Evolutionary conservation across 208 protist genomes (phyloP).

Genomic region (Blechomonas ayalai): DNA sequence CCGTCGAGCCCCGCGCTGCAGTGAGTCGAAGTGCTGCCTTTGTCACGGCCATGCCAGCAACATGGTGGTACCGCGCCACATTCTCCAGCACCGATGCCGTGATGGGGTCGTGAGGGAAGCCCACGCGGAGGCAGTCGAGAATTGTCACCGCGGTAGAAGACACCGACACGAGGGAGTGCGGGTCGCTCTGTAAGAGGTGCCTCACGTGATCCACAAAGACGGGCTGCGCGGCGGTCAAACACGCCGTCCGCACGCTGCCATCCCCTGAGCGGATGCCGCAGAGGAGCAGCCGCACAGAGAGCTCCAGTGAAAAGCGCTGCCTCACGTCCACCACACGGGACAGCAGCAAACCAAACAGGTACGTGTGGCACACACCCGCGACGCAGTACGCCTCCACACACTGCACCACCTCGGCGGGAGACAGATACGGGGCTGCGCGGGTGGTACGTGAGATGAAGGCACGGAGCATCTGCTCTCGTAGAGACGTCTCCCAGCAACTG

Average conservation of each 20-base stretch:
- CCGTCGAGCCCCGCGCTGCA: slow-evolving; percentile 36
- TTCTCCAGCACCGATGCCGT: slow-evolving; percentile 50
- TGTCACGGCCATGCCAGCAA: slow-evolving; percentile 31
- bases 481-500: slow-evolving; percentile 10
- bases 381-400: slow-evolving; percentile 72
- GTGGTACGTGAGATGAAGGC: slow-evolving; percentile 60
- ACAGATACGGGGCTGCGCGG: slow-evolving; percentile 23
- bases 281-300: slow-evolving; percentile 55
- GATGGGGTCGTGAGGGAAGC: slow-evolving; percentile 63
- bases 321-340: slow-evolving; percentile 49
- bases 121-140: slow-evolving; percentile 55
- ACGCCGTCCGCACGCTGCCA: slow-evolving; percentile 39
- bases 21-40: slow-evolving; percentile 48
- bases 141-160: slow-evolving; percentile 35
- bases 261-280: slow-evolving; percentile 27
- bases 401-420: slow-evolving; percentile 41
- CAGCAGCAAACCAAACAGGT: slow-evolving; percentile 70
- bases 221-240: slow-evolving; percentile 61
- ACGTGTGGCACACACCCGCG: slow-evolving; percentile 43
- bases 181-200: slow-evolving; percentile 62
- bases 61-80: slow-evolving; percentile 40
- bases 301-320: slow-evolving; percentile 46
- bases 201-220: slow-evolving; percentile 62
- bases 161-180: slow-evolving; percentile 40
- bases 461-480: slow-evolving; percentile 36